Percentiles rank a stretch among this genome's conserved stretches.
Conservation (phyloP, 2,329 filamentous ascomycete species). For the Chaetomiaceae sp. region DNA sequence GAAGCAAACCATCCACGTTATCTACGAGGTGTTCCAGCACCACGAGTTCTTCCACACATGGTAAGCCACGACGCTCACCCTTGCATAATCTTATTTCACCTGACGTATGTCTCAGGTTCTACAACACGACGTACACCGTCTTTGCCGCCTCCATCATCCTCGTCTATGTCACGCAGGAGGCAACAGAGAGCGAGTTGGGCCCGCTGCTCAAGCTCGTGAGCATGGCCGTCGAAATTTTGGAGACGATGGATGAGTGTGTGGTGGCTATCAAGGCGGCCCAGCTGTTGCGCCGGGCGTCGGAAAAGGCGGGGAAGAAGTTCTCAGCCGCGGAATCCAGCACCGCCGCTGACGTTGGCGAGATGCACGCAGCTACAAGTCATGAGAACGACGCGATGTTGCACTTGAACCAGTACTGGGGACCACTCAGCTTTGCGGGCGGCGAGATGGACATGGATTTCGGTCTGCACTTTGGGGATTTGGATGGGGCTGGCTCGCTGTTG, state of each 20-base stretch:
- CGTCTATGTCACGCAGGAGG: background rate
- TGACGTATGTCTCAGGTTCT: background rate
- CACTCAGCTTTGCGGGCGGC: background rate
- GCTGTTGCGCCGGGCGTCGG: background rate
- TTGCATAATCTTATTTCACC: background rate
- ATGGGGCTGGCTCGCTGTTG: background rate
- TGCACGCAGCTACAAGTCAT: background rate
- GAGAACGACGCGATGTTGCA: background rate
- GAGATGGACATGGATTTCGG: conserved; percentile 2
- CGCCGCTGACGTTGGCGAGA: too few relatives aligned
- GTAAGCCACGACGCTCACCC: background rate
- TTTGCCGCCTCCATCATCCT: conserved; percentile 2
- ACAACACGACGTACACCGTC: conserved; percentile 3
- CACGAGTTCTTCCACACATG: conserved; percentile 3
- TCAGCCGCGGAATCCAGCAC: background rate
- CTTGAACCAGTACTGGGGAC: conserved; percentile 1
- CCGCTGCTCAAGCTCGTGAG: background rate
- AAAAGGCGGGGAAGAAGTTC: background rate
- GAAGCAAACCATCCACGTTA: conserved; percentile 2
- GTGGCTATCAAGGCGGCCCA: background rate
- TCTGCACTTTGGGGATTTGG: background rate
- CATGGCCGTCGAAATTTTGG: conserved; percentile 1
- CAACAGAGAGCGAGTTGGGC: background rate
- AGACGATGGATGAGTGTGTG: conserved; percentile 1
- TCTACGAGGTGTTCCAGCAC: conserved; percentile 1